Conservation (phyloP, 768 basidiomycete genomes). For the Leucosporidium yakuticum region DNA sequence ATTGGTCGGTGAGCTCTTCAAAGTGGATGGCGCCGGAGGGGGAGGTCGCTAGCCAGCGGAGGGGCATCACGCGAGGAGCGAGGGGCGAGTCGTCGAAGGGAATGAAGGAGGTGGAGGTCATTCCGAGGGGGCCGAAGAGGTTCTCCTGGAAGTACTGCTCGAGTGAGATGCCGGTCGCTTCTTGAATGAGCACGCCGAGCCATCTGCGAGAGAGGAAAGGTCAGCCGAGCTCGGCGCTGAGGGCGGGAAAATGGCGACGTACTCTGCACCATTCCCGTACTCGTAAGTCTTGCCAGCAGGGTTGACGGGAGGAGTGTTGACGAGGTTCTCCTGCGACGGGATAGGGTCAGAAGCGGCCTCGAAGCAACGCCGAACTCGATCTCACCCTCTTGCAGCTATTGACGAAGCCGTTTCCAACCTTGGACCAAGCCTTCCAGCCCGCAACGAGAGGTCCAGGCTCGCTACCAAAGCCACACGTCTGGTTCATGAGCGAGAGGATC, state of each 20-base stretch:
- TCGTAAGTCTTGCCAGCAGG: not conserved
- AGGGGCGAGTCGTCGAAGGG: not conserved
- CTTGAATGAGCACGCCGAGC: constrained; percentile 9
- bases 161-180: constrained; percentile 1
- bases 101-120: constrained; percentile 4
- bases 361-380: not conserved
- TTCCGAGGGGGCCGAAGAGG: constrained; percentile 8
- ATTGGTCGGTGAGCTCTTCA: not conserved
- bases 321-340: constrained; percentile 3
- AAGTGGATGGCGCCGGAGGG: not conserved
- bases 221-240: not conserved
- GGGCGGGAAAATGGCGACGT: not conserved
- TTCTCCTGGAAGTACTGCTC: not conserved
- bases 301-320: constrained; percentile 1
- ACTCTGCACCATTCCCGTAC: constrained; percentile 7
- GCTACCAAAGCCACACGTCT: not conserved
- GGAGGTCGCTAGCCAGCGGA: not conserved
- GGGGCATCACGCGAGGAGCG: not conserved
- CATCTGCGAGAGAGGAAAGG: not conserved
- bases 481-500: not conserved
- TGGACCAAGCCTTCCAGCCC: constrained; percentile 7
- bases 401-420: not conserved
- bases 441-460: not conserved
- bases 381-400: constrained; percentile 2
- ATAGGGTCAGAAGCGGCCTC: not conserved